Percentiles rank a stretch among this genome's conserved stretches.
Evolutionary conservation across 441 rosid species (phyloP).

Genomic region (Gossypium trilobum): DNA sequence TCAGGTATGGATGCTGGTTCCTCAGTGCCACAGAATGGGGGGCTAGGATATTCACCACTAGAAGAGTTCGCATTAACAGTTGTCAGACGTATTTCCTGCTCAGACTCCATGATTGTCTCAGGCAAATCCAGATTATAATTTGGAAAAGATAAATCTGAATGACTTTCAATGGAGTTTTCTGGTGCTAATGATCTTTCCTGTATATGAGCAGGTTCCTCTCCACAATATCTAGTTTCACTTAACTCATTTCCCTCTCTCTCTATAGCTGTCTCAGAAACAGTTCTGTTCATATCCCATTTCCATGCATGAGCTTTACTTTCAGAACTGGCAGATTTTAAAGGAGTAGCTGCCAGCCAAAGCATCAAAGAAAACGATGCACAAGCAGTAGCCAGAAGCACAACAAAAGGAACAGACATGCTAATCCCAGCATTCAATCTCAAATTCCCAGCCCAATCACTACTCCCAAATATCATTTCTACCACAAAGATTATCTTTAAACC

Average conservation of each 20-base stretch:
- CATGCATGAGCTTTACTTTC: slow-evolving; percentile 40
- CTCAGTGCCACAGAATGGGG: slow-evolving; percentile 18
- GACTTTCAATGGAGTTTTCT: slow-evolving; percentile 29
- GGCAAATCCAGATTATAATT: slow-evolving; percentile 30
- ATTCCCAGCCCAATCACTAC: slow-evolving; percentile 82
- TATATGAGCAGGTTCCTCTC: slow-evolving; percentile 28
- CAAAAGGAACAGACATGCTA: slow-evolving; percentile 45
- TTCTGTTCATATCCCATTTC: slow-evolving; percentile 43
- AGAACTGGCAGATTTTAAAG: slow-evolving; percentile 69
- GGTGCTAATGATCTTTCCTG: slow-evolving; percentile 24
- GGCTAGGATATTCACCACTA: slow-evolving; percentile 14
- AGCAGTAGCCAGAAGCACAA: slow-evolving; percentile 53
- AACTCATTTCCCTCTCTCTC: slow-evolving; percentile 34
- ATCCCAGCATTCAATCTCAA: slow-evolving; percentile 66
- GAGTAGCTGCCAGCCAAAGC: slow-evolving; percentile 87
- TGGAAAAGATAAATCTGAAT: slow-evolving; percentile 29
- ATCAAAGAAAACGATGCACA: slow-evolving; percentile 66
- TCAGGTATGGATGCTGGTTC: slow-evolving; percentile 25
- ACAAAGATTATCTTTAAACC: slow-evolving; percentile 70
- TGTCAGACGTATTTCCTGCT: slow-evolving; percentile 34
- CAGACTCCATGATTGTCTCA: slow-evolving; percentile 44
- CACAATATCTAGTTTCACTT: slow-evolving; percentile 28
- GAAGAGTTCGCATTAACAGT: slow-evolving; percentile 35
- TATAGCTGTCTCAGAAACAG: slow-evolving; percentile 27
- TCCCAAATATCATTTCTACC: slow-evolving; percentile 80